phyloP scores from a whole-genome alignment of 2,329 filamentous ascomycete genomes.

The Aspergillus latus region DNA sequence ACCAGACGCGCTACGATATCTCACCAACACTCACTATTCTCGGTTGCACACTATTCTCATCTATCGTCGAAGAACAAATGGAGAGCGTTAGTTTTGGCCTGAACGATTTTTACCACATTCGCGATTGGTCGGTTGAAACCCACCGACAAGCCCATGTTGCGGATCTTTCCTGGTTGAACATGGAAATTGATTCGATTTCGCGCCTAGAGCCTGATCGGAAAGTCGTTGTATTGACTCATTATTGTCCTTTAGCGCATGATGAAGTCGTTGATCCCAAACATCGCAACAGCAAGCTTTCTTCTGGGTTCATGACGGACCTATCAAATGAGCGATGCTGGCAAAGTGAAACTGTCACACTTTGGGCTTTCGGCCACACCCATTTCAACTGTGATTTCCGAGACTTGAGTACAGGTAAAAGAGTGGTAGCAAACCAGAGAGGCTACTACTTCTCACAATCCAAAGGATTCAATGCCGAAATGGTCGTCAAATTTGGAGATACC shows the following conservation, averaged over 20 bases:
- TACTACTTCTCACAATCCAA: constrained; percentile 33
- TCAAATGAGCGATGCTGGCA: constrained; percentile 37
- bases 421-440: constrained; percentile 43
- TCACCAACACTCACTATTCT: constrained; percentile 36
- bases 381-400: constrained; percentile 41
- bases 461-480: constrained; percentile 36
- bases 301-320: constrained; percentile 43
- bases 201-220: constrained; percentile 25
- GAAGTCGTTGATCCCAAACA: constrained; percentile 24
- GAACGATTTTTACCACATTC: constrained; percentile 50
- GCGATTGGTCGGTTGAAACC: constrained; percentile 25
- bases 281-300: constrained; percentile 24
- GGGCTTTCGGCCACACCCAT: constrained; percentile 50
- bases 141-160: constrained; percentile 26
- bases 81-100: constrained; percentile 41
- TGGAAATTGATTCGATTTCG: constrained; percentile 23
- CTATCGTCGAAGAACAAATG: constrained; percentile 37
- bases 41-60: constrained; percentile 53
- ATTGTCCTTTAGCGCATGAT: constrained; percentile 23
- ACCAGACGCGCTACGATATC: constrained; percentile 36
- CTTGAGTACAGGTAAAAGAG: constrained; percentile 20
- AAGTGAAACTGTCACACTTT: constrained; percentile 34
- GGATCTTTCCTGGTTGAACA: constrained; percentile 35
- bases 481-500: constrained; percentile 1
- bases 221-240: constrained; percentile 34